These are phyloP conservation scores for Sugiyamaella americana DNA, from an alignment of 805 yeast species.

Conservation along the genomic window DNA sequence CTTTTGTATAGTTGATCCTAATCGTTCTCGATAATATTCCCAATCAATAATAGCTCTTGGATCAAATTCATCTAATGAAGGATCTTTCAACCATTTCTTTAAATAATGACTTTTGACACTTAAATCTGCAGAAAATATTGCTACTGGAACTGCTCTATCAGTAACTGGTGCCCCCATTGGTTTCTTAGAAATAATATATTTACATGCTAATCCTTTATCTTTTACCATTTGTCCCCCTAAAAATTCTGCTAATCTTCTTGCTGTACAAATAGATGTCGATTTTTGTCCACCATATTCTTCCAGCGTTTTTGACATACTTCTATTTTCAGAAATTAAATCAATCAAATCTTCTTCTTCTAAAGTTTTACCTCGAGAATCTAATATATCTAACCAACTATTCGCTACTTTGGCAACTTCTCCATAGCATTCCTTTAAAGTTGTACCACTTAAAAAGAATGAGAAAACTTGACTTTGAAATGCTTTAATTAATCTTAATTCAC, in stretches of 20 bases:
- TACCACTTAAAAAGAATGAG: conserved; percentile 83
- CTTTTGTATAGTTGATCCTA: conserved; percentile 89
- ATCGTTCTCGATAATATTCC: conserved; percentile 84
- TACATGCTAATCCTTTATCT: conserved; percentile 93
- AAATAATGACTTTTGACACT: conserved; percentile 61
- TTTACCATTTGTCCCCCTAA: conserved; percentile 94
- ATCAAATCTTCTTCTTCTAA: conserved; percentile 91
- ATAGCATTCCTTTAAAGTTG: conserved; percentile 72
- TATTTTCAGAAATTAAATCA: conserved; percentile 91
- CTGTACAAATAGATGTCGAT: conserved; percentile 94
- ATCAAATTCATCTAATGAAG: conserved; percentile 70
- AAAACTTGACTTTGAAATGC: conserved; percentile 94
- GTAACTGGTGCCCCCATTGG: conserved; percentile 88
- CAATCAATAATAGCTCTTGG: conserved; percentile 89
- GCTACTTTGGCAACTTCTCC: conserved; percentile 88
- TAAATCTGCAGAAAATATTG: conserved; percentile 81
- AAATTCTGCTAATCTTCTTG: conserved; percentile 86
- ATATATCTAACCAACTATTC: conserved; percentile 90
- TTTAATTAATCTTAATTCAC: conserved; percentile 88
- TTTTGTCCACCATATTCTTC: conserved; percentile 87
- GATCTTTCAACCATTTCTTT: conserved; percentile 82
- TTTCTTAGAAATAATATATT: conserved; percentile 78
- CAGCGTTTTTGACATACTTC: conserved; percentile 88
- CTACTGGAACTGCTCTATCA: conserved; percentile 94
- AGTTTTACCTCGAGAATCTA: conserved; percentile 79